A percentile compares a stretch with the other conserved stretches of the same genome.
Conservation (phyloP, 306 rosid species). For the Begonia fuchsioides region DNA sequence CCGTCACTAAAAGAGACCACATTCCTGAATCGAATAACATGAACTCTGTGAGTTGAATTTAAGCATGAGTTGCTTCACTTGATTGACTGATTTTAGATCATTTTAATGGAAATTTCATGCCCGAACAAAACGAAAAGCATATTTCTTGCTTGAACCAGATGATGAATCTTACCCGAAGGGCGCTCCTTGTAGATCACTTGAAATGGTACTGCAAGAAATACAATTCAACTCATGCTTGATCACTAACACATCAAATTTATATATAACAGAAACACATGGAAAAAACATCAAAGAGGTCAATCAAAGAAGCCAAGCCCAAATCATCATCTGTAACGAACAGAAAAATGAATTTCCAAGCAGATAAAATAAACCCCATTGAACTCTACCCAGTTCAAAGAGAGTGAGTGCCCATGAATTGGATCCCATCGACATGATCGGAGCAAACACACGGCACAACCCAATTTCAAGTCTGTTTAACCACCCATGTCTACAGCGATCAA, state of each 20-base stretch:
- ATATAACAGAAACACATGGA: not conserved
- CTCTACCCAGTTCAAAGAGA: not conserved
- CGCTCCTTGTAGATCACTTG: constrained; percentile 72
- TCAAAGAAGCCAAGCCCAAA: not conserved
- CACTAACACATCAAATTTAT: not conserved
- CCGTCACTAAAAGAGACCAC: constrained; percentile 91
- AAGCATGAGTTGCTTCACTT: not conserved
- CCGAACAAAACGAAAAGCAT: not conserved
- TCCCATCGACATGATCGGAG: too few relatives aligned
- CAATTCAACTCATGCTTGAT: not conserved
- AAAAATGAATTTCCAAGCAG: not conserved
- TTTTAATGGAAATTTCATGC: not conserved
- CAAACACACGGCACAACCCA: too few relatives aligned
- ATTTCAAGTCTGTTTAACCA: too few relatives aligned
- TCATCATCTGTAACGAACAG: too few relatives aligned
- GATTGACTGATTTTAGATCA: not conserved
- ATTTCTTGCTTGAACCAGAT: not conserved
- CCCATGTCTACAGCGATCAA: too few relatives aligned
- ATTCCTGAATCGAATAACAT: constrained; percentile 29
- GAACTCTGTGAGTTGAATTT: not conserved
- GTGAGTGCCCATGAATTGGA: too few relatives aligned
- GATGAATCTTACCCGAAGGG: constrained; percentile 66
- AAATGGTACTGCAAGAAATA: constrained; percentile 52
- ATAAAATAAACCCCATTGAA: not conserved
- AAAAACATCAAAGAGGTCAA: not conserved